Conservation (phyloP, 2,329 filamentous ascomycete species). For the Hirsutella rhossiliensis region DNA sequence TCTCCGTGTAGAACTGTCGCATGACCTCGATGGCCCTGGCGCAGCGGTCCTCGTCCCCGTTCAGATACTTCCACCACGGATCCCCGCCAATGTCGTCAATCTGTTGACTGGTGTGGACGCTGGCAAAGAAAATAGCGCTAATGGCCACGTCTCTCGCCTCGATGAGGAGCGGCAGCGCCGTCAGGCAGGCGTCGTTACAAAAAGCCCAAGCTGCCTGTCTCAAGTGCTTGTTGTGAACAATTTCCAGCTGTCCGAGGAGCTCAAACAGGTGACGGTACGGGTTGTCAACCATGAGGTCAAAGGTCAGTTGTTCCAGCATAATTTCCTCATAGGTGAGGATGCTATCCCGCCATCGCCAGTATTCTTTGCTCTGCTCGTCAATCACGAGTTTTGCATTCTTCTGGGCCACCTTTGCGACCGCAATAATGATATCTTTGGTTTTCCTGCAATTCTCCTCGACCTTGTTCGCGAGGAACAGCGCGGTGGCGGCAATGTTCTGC, state of each 20-base stretch:
- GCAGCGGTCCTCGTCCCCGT: constrained; percentile 59
- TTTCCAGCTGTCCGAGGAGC: constrained; percentile 59
- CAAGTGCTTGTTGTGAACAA: constrained; percentile 69
- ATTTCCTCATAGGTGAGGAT: constrained; percentile 88
- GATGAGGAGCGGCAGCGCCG: constrained; percentile 71
- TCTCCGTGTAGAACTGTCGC: constrained; percentile 54
- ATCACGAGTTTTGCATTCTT: constrained; percentile 85
- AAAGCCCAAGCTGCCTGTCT: constrained; percentile 89
- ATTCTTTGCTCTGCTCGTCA: constrained; percentile 96
- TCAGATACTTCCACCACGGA: constrained; percentile 79
- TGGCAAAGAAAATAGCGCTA: constrained; percentile 76
- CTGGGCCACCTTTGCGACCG: constrained; percentile 86
- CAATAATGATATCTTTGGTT: constrained; percentile 87
- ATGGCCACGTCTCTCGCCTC: constrained; percentile 72
- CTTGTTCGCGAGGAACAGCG: constrained; percentile 90
- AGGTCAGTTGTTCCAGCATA: constrained; percentile 83
- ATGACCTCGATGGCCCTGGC: constrained; percentile 64
- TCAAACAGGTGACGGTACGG: constrained; percentile 79
- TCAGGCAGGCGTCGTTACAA: constrained; percentile 80
- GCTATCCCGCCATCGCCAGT: constrained; percentile 94
- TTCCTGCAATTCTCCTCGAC: constrained; percentile 95
- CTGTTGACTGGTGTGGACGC: constrained; percentile 58
- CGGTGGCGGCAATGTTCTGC: constrained; percentile 75
- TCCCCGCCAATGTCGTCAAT: constrained; percentile 66
- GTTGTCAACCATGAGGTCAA: constrained; percentile 83